phyloP scores from a whole-genome alignment of 106 monocot genomes.

The Hemerocallis citrina region DNA sequence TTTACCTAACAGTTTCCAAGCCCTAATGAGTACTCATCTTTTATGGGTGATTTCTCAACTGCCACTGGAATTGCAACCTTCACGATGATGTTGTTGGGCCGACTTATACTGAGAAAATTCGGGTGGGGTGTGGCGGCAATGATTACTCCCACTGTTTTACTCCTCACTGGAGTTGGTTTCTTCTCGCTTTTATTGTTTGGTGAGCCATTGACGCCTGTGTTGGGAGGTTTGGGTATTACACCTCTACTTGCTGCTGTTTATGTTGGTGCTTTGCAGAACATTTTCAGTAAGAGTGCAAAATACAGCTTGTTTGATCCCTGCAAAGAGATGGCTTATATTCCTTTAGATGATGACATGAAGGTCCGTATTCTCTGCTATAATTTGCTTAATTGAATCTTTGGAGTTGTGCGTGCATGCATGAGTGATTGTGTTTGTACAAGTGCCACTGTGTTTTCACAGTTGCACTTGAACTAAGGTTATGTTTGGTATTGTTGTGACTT shows the following conservation, averaged over 20 bases:
- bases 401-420: too few relatives aligned
- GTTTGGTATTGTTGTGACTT: too few relatives aligned
- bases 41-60: conserved; percentile 99
- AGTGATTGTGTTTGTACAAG: too few relatives aligned
- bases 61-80: conserved; percentile 91
- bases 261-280: conserved; percentile 87
- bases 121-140: conserved; percentile 98
- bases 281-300: conserved; percentile 93
- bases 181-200: conserved; percentile 92
- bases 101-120: conserved; percentile 82
- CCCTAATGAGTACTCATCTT: conserved; percentile 95
- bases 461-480: too few relatives aligned
- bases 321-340: conserved; percentile 97
- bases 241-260: conserved; percentile 93
- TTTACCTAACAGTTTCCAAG: conserved; percentile 69
- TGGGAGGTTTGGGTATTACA: conserved; percentile 58
- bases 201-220: conserved; percentile 49
- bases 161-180: conserved; percentile 91
- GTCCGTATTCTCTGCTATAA: conserved; percentile 7
- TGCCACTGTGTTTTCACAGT: too few relatives aligned
- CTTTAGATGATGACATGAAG: conserved; percentile 84
- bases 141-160: conserved; percentile 90
- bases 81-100: conserved; percentile 92
- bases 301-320: conserved; percentile 95
- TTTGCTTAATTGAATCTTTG: background rate